phyloP scores from a whole-genome alignment of 2,329 filamentous ascomycete genomes.

The Phialocephala sp. region DNA sequence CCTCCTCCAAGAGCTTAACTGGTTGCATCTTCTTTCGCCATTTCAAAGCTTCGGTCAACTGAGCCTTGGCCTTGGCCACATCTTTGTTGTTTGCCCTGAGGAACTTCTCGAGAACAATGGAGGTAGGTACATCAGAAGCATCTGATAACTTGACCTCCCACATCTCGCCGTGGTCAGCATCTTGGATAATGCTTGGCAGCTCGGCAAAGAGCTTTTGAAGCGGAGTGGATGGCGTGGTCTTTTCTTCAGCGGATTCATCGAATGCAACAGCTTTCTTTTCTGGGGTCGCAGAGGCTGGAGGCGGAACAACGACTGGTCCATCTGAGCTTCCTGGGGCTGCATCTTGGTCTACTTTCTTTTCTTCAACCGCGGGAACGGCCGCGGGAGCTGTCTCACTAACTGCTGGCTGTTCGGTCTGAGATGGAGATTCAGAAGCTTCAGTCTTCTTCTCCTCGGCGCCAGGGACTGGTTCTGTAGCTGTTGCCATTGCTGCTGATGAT shows the following conservation, averaged over 20 bases:
- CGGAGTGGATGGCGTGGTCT: slow-evolving; percentile 34
- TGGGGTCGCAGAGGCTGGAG: not conserved
- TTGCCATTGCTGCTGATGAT: slow-evolving; percentile 30
- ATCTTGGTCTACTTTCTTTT: slow-evolving; percentile 12
- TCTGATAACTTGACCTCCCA: slow-evolving; percentile 76
- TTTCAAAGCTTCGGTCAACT: slow-evolving; percentile 78
- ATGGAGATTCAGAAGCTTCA: slow-evolving; percentile 25
- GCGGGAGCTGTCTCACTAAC: slow-evolving; percentile 13
- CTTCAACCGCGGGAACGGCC: slow-evolving; percentile 18
- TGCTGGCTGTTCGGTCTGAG: slow-evolving; percentile 1
- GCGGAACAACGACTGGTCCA: not conserved
- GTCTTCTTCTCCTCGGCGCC: slow-evolving; percentile 26
- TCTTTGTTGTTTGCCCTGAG: slow-evolving; percentile 87
- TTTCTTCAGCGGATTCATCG: slow-evolving; percentile 16
- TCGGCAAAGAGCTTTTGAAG: slow-evolving; percentile 62
- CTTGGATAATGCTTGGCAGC: slow-evolving; percentile 62
- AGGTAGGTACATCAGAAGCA: slow-evolving; percentile 69
- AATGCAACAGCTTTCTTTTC: not conserved
- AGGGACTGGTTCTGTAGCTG: slow-evolving; percentile 23
- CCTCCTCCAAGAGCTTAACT: slow-evolving; percentile 64
- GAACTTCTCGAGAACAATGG: slow-evolving; percentile 90
- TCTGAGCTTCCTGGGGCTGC: not conserved
- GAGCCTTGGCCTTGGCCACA: slow-evolving; percentile 73
- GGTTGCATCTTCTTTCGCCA: slow-evolving; percentile 85
- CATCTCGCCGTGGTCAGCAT: slow-evolving; percentile 74